Conservation (phyloP, 805 yeast genomes). For the Debaryomyces castellii region DNA sequence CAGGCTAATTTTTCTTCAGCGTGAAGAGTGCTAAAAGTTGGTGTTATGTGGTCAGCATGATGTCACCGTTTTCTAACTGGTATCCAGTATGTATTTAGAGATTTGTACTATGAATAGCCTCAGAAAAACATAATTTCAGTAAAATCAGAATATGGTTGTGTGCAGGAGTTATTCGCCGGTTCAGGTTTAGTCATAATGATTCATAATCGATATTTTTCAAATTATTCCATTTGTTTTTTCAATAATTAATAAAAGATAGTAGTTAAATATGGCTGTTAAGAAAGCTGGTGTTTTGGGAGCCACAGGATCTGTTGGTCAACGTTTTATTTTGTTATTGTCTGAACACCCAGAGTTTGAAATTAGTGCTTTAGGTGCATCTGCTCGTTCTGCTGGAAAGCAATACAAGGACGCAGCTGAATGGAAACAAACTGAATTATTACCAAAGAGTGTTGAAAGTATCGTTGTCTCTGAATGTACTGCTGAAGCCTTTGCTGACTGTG, state of each 20-base stretch:
- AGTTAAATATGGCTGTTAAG: conserved; percentile 25
- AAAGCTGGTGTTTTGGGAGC: conserved; percentile 94
- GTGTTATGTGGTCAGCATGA: too few relatives aligned
- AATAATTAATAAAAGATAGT: too few relatives aligned
- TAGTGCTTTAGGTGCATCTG: conserved; percentile 84
- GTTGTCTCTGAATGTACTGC: conserved; percentile 76
- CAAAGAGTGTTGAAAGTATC: conserved; percentile 60
- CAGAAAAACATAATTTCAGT: too few relatives aligned
- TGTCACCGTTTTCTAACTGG: too few relatives aligned
- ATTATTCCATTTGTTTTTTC: neutral
- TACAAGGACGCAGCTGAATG: conserved; percentile 86
- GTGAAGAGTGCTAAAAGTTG: too few relatives aligned
- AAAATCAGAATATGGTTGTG: too few relatives aligned
- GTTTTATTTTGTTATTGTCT: conserved; percentile 81
- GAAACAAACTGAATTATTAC: conserved; percentile 89
- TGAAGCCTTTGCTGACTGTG: conserved; percentile 82
- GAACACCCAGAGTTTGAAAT: conserved; percentile 90
- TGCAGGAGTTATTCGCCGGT: conserved; percentile 2
- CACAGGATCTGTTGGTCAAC: conserved; percentile 96
- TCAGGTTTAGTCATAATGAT: neutral
- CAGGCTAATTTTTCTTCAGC: too few relatives aligned
- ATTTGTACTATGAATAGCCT: too few relatives aligned
- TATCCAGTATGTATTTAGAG: too few relatives aligned
- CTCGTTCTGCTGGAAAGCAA: conserved; percentile 88
- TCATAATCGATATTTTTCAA: neutral